These are phyloP conservation scores for Naganishia sp. DNA, from an alignment of 1,284 basidiomycete species.

Conservation along the genomic window DNA sequence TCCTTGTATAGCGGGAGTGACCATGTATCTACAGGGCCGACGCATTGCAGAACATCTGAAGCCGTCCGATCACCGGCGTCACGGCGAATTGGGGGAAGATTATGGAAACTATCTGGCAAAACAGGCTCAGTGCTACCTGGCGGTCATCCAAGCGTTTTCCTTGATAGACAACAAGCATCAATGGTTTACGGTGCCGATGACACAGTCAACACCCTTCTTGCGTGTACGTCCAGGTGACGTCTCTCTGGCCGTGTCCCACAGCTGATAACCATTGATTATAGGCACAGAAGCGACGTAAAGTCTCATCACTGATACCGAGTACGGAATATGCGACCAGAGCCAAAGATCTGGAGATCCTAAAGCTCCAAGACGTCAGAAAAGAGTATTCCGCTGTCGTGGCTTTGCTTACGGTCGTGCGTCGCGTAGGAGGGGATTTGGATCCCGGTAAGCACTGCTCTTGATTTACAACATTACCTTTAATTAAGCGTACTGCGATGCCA, in stretches of 20 bases:
- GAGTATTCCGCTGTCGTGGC: slow-evolving; percentile 81
- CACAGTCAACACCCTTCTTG: neutral
- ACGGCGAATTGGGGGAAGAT: slow-evolving; percentile 39
- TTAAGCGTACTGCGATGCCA: slow-evolving; percentile 45
- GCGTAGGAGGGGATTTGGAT: slow-evolving; percentile 61
- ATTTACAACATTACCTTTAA: neutral
- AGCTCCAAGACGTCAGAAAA: slow-evolving; percentile 76
- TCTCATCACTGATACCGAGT: slow-evolving; percentile 77
- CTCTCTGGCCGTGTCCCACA: neutral
- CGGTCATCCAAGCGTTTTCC: slow-evolving; percentile 85
- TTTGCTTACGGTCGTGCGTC: slow-evolving; percentile 71
- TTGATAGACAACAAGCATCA: slow-evolving; percentile 78
- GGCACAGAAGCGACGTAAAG: slow-evolving; percentile 63
- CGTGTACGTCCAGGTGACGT: slow-evolving; percentile 28
- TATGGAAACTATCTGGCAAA: slow-evolving; percentile 67
- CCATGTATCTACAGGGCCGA: slow-evolving; percentile 91
- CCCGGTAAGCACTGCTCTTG: slow-evolving; percentile 54
- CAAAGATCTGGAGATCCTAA: slow-evolving; percentile 71
- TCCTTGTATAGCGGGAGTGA: slow-evolving; percentile 67
- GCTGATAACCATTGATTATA: neutral
- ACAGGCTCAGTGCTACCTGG: slow-evolving; percentile 76
- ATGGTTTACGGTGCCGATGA: slow-evolving; percentile 58
- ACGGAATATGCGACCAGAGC: slow-evolving; percentile 64
- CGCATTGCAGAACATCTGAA: slow-evolving; percentile 63
- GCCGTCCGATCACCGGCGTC: slow-evolving; percentile 1